Evolutionary conservation across 2,329 filamentous ascomycete genomes (phyloP).

Genomic region (Balansia obtecta): DNA sequence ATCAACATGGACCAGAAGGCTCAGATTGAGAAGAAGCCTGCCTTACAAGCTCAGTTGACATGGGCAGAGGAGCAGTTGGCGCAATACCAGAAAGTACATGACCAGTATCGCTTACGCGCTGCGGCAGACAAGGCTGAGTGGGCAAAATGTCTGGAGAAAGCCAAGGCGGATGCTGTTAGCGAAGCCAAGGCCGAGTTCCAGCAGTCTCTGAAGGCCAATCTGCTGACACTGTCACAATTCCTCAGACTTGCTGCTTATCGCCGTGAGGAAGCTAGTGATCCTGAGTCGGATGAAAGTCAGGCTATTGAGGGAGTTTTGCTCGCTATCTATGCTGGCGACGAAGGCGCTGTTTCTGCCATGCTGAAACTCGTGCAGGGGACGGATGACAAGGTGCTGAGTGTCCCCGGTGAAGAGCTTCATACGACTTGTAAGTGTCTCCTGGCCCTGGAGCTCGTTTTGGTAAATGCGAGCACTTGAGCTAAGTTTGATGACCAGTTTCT

Average conservation of each 20-base stretch:
- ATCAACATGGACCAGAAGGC: conserved; percentile 75
- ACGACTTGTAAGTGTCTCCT: conserved; percentile 55
- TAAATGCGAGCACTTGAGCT: conserved; percentile 5
- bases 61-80: conserved; percentile 63
- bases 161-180: conserved; percentile 39
- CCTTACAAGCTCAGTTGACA: conserved; percentile 52
- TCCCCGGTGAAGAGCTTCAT: conserved; percentile 49
- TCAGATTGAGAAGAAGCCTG: conserved; percentile 65
- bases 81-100: conserved; percentile 64
- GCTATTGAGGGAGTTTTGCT: conserved; percentile 72
- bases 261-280: conserved; percentile 55
- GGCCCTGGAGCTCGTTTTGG: background rate
- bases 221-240: conserved; percentile 67
- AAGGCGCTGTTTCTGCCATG: conserved; percentile 61
- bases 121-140: conserved; percentile 45
- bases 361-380: conserved; percentile 65
- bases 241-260: conserved; percentile 67
- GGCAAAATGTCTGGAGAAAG: conserved; percentile 45
- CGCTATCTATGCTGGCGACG: conserved; percentile 67
- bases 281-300: conserved; percentile 57
- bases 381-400: conserved; percentile 52
- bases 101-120: conserved; percentile 53
- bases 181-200: conserved; percentile 38
- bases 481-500: conserved; percentile 17
- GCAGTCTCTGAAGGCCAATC: conserved; percentile 47